phyloP scores from a whole-genome alignment of 1,284 basidiomycete species.

The Tilletiaria anomala region DNA sequence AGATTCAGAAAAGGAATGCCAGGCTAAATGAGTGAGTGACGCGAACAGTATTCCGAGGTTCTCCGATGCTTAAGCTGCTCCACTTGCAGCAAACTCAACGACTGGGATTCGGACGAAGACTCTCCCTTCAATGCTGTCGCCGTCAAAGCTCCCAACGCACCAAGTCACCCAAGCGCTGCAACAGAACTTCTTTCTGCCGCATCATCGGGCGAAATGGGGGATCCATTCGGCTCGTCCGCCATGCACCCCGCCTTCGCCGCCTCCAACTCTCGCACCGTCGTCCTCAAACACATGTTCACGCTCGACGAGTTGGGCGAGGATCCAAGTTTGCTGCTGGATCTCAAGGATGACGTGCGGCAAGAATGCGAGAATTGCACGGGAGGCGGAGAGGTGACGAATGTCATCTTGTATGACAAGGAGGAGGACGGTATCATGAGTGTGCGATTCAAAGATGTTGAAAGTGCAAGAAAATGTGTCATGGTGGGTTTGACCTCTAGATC shows the following conservation, averaged over 20 bases:
- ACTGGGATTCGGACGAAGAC: slow-evolving; percentile 26
- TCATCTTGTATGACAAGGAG: slow-evolving; percentile 93
- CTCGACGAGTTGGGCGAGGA: slow-evolving; percentile 75
- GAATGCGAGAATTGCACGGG: slow-evolving; percentile 55
- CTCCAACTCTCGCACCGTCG: slow-evolving; percentile 58
- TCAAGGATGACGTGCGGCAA: slow-evolving; percentile 90
- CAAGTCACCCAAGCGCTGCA: no score
- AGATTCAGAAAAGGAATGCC: slow-evolving; percentile 18
- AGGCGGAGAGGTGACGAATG: slow-evolving; percentile 88
- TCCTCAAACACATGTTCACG: slow-evolving; percentile 89
- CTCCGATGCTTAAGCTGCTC: background rate
- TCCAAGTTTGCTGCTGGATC: slow-evolving; percentile 67
- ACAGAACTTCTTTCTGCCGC: no score
- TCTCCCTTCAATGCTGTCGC: no score
- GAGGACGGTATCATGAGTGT: slow-evolving; percentile 88
- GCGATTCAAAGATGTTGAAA: slow-evolving; percentile 74
- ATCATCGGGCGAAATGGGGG: slow-evolving; percentile 21
- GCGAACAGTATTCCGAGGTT: background rate
- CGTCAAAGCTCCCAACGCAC: no score
- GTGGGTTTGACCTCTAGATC: slow-evolving; percentile 45
- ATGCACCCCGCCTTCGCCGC: slow-evolving; percentile 8
- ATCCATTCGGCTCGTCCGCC: background rate
- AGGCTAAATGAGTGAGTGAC: slow-evolving; percentile 13
- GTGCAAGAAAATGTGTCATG: slow-evolving; percentile 74
- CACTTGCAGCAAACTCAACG: slow-evolving; percentile 20